These are phyloP conservation scores for Dictyostelium capitatum DNA, from an alignment of 78 protist species.

Conservation along the genomic window DNA sequence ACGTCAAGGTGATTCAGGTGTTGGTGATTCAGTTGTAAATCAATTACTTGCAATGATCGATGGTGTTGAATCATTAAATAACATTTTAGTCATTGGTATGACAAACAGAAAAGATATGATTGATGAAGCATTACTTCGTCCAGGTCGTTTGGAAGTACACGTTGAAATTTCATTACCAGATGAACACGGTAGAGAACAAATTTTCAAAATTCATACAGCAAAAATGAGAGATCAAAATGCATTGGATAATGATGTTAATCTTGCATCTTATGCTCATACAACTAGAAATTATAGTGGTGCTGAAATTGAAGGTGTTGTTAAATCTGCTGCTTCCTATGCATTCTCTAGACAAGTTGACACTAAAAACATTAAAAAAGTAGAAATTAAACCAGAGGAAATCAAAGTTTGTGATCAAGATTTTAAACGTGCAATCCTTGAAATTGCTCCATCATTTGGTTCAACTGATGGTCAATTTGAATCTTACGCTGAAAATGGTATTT, in stretches of 20 bases:
- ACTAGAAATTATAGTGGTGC: constrained; percentile 98
- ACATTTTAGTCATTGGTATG: constrained; percentile 99
- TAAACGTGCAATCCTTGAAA: constrained; percentile 91
- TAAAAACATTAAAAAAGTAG: constrained; percentile 72
- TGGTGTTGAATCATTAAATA: constrained; percentile 99
- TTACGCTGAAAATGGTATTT: constrained; percentile 87
- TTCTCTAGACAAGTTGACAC: constrained; percentile 89
- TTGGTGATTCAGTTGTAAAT: constrained; percentile 98
- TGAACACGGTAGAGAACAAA: constrained; percentile 97
- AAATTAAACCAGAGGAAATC: constrained; percentile 37
- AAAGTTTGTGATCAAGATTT: constrained; percentile 90
- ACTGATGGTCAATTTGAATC: constrained; percentile 81
- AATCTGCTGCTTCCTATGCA: constrained; percentile 93
- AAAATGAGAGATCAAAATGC: constrained; percentile 76
- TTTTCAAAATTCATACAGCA: constrained; percentile 96
- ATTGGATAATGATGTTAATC: constrained; percentile 90
- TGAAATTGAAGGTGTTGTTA: constrained; percentile 96
- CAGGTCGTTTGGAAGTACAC: constrained; percentile 99
- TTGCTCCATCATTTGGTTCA: constrained; percentile 96
- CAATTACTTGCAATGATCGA: constrained; percentile 99
- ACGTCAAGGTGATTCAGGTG: constrained; percentile 90
- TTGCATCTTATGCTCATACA: constrained; percentile 88
- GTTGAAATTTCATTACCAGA: constrained; percentile 98
- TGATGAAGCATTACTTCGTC: constrained; percentile 98
- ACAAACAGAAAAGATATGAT: constrained; percentile 98